Percentiles rank a stretch among this genome's conserved stretches.
Evolutionary conservation across 768 basidiomycete genomes (phyloP).

Genomic region (Sistotremastrum suecicum): DNA sequence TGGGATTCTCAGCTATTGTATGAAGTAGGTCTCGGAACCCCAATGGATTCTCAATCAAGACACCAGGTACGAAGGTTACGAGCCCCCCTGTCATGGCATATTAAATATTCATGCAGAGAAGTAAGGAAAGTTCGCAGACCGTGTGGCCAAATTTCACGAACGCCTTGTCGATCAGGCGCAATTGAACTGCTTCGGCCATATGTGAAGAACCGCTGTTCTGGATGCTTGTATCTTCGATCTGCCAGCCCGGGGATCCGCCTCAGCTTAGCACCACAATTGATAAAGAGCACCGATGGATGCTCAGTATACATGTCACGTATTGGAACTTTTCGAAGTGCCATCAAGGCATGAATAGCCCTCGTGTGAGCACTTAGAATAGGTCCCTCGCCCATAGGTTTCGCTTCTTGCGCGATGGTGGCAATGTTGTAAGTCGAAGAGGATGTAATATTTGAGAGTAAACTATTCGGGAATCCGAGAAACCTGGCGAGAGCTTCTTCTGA

Average conservation of each 20-base stretch:
- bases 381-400: too few relatives aligned
- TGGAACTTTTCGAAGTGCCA: too few relatives aligned
- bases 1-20: conserved; percentile 40
- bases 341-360: too few relatives aligned
- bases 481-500: too few relatives aligned
- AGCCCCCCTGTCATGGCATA: conserved; percentile 41
- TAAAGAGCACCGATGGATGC: too few relatives aligned
- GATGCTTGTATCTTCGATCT: conserved; percentile 28
- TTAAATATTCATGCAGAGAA: neutral
- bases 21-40: conserved; percentile 34
- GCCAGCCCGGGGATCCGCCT: conserved; percentile 28
- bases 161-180: conserved; percentile 38
- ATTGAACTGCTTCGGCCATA: conserved; percentile 52
- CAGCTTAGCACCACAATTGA: too few relatives aligned
- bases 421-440: too few relatives aligned
- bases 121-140: conserved; percentile 27
- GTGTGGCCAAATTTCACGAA: conserved; percentile 52
- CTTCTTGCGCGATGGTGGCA: too few relatives aligned
- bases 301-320: too few relatives aligned
- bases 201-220: conserved; percentile 44
- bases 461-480: too few relatives aligned
- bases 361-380: too few relatives aligned
- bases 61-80: conserved; percentile 53
- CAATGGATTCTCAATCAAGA: conserved; percentile 38
- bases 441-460: too few relatives aligned